phyloP scores from a whole-genome alignment of 495 filamentous ascomycete genomes.

The Lichenothelia convexa region DNA sequence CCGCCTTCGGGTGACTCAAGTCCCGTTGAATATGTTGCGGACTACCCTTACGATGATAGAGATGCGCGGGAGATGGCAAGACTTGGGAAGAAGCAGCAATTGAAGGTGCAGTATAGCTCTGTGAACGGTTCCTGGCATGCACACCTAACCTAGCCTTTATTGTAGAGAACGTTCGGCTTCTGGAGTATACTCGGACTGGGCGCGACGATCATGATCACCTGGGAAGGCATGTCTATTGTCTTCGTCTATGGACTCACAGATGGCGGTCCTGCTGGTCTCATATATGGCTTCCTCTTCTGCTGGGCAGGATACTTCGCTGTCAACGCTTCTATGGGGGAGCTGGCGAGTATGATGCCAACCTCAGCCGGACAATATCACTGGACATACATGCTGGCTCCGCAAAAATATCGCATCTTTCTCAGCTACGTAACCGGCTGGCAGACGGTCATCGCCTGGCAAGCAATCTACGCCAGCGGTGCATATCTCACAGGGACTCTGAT shows the following conservation, averaged over 20 bases:
- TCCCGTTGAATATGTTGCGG: too few relatives aligned
- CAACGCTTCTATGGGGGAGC: background rate
- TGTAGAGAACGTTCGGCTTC: constrained; percentile 8
- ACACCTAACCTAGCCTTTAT: background rate
- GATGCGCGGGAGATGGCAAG: constrained; percentile 3
- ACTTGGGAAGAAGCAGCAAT: constrained; percentile 2
- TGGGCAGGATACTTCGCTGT: constrained; percentile 5
- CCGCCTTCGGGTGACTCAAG: too few relatives aligned
- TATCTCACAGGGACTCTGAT: constrained; percentile 5
- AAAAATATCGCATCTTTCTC: background rate
- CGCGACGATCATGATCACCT: constrained; percentile 5
- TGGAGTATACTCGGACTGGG: constrained; percentile 7
- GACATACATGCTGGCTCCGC: constrained; percentile 4
- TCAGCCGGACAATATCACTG: constrained; percentile 7
- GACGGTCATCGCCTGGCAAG: constrained; percentile 5
- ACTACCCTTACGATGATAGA: too few relatives aligned
- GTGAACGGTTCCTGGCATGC: background rate
- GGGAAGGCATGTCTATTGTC: constrained; percentile 5
- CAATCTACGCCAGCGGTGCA: constrained; percentile 1
- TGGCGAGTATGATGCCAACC: constrained; percentile 1
- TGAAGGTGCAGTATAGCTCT: background rate
- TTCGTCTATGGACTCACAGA: constrained; percentile 3
- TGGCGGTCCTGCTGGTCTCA: constrained; percentile 6
- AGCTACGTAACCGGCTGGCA: constrained; percentile 3
- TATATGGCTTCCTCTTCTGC: constrained; percentile 4